Base-by-base conservation (phyloP, 1,284 basidiomycete species). In the Sporisorium sorghi region DNA sequence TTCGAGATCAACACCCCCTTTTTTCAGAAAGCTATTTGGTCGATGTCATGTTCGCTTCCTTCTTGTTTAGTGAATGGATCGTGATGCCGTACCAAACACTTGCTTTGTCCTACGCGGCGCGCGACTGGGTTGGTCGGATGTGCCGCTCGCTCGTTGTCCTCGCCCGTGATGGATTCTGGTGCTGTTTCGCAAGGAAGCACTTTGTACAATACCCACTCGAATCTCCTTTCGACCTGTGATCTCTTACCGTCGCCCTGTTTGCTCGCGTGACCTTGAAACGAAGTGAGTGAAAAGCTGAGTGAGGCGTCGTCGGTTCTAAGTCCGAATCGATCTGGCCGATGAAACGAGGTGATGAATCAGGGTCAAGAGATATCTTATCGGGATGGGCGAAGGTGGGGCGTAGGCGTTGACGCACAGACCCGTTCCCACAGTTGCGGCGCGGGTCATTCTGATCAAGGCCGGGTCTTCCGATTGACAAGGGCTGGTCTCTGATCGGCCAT, bases 201-300 rank as follows among this genome's bases (percentile, higher is more conserved):
- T 71, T 58, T 71, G 68, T 71, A 71, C 68, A 71, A 71, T 71
- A 71, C 58, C 58, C 28, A n/a, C n/a, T 42, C 42, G 21, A 60
- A 50, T 51, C 33, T 39, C 9, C n/a, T 23, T 55, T 32, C 47
- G 54, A 30, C 47, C 28, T 56, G 53, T 55, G 53, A 33, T 46
- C 14, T 21, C 32, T 26, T 19, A 21, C 40, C 17, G 23, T n/a
- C 24, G 5, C 10, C 5, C 2, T 30, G 39, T 42, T 11, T 30
- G 37, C 8, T 30, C 21, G 42, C 17, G 42, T 46, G 39, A 30
- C 51, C 9, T 42, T 44, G 50, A 32, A 39, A 26, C 12, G 23
- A 14, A 28, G 30, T 11, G 37, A 26, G 24, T 30, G 50, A 42
- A 15, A 17, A 46, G 17, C 28, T 9, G 21, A 40, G 39, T 40